Evolutionary conservation across 805 yeast genomes (phyloP).

Genomic region (Yarrowia deformans): DNA sequence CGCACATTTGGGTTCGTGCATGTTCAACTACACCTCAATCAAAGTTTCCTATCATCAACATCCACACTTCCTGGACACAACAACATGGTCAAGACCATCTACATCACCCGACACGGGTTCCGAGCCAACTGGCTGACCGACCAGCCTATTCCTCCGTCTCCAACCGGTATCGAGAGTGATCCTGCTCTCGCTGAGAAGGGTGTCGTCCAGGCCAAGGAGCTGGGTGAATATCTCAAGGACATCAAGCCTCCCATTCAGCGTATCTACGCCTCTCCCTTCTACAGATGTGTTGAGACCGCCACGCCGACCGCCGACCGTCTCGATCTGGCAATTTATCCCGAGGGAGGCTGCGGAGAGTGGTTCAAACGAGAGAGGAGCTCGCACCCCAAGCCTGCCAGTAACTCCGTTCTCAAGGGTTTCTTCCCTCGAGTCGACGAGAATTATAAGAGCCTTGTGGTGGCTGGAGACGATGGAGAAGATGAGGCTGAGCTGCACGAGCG

Average conservation of each 20-base stretch:
- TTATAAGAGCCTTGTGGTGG: conserved; percentile 65
- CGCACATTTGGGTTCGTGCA: neutral
- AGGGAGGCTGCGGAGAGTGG: conserved; percentile 93
- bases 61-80: conserved; percentile 3
- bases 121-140: conserved; percentile 81
- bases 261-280: conserved; percentile 83
- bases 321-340: conserved; percentile 67
- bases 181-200: conserved; percentile 90
- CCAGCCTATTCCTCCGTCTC: conserved; percentile 68
- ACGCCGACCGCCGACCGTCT: conserved; percentile 69
- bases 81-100: conserved; percentile 47
- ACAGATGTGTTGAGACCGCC: conserved; percentile 85
- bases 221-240: conserved; percentile 64
- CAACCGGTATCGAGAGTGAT: conserved; percentile 91
- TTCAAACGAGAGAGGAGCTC: conserved; percentile 62
- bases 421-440: conserved; percentile 59
- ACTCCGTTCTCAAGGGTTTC: conserved; percentile 55
- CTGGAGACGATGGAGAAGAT: conserved; percentile 75
- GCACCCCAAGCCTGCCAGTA: conserved; percentile 64
- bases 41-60: conserved; percentile 14
- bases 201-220: conserved; percentile 81
- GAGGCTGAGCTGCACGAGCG: conserved; percentile 73
- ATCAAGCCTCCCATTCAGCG: conserved; percentile 68
- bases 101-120: conserved; percentile 69
- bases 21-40: neutral